Percentiles rank a stretch among this genome's conserved stretches.
Evolutionary conservation across 352 stramenopile genomes (phyloP).

Genomic region (Phytophthora citricola): DNA sequence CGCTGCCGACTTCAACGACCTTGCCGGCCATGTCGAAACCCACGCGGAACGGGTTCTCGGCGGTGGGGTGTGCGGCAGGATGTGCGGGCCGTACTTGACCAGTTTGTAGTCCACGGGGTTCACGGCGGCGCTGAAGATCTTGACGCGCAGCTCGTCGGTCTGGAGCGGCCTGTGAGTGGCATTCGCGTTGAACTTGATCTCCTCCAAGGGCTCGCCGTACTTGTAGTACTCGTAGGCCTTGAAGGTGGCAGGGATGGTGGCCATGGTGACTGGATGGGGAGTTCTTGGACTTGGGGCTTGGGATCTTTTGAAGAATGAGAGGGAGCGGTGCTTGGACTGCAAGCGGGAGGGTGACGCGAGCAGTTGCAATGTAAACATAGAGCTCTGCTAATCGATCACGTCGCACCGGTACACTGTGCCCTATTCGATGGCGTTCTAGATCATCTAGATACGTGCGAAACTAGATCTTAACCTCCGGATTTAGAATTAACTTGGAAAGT

Average conservation of each 20-base stretch:
- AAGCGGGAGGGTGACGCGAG: no score
- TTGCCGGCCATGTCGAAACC: conserved; percentile 34
- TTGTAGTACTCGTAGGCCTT: conserved; percentile 31
- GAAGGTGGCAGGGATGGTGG: conserved; percentile 27
- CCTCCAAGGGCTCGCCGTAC: conserved; percentile 17
- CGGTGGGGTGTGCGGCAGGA: conserved; percentile 15
- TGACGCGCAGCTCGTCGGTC: conserved; percentile 31
- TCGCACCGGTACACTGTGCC: no score
- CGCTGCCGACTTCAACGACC: conserved; percentile 38
- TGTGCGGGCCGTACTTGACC: conserved; percentile 14
- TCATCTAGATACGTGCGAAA: no score
- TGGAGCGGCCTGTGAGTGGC: conserved; percentile 16
- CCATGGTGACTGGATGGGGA: conserved; percentile 11
- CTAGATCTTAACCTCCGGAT: no score
- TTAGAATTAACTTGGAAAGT: no score
- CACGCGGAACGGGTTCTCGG: conserved; percentile 24
- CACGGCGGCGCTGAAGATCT: conserved; percentile 32
- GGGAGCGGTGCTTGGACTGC: neutral
- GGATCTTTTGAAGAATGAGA: conserved; percentile 20
- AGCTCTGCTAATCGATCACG: no score
- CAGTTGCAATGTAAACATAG: neutral
- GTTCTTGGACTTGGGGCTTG: conserved; percentile 4
- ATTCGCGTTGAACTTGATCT: conserved; percentile 33
- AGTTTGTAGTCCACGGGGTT: conserved; percentile 48
- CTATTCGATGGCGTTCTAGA: no score